Evolutionary conservation across 495 filamentous ascomycete species (phyloP), one percentile per base, ranked within the genome.

Genomic region (Penicillium fimorum): DNA sequence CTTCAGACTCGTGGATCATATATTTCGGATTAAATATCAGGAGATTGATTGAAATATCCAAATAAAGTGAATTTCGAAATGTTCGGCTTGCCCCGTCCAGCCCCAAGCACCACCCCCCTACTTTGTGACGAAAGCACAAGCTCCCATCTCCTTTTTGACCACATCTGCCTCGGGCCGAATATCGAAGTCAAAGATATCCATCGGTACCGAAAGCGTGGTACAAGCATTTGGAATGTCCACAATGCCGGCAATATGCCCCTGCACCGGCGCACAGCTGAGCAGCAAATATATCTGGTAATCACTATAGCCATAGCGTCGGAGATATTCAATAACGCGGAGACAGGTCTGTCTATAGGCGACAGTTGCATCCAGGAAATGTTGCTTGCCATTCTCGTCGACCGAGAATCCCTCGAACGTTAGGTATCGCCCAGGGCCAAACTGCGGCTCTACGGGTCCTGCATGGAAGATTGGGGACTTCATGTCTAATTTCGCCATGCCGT

Each of bases 121-220:
- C 37, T 70, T 67, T 54, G 74, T 87, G 55, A 86, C 82, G 69
- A 88, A 89, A 18, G 90, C 90, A 70, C 91, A 96, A 41, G 64
- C 73, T 0, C 90, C 90, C 83, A 94, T 86, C 64, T 95, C 89
- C 58, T 77, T 63, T 73, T 80, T 82, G 67, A 84, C 78, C 24
- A 78, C 83, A 12, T 79, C 77, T 0, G 82, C 82, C 33, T 80
- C 76, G 0, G 92, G 90, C 50, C 84, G 82, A 58, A 96, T 92
- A 70, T 96, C 92, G 69, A 97, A 95, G 66, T 94, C 91, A 62
- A 96, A 96, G 50, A 97, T 96, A 76, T 97, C 92, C 79, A 95
- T 91, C 12, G 92, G 92, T 38, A 97, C 70, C 0, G 91, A 90
- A 52, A 97, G 74, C 4, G 92, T 96, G 27, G 91, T 96, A 68